Evolutionary conservation across 176 grass and related monocot species (phyloP), one percentile per base, ranked within the genome.

Genomic region (Ensete glaucum): DNA sequence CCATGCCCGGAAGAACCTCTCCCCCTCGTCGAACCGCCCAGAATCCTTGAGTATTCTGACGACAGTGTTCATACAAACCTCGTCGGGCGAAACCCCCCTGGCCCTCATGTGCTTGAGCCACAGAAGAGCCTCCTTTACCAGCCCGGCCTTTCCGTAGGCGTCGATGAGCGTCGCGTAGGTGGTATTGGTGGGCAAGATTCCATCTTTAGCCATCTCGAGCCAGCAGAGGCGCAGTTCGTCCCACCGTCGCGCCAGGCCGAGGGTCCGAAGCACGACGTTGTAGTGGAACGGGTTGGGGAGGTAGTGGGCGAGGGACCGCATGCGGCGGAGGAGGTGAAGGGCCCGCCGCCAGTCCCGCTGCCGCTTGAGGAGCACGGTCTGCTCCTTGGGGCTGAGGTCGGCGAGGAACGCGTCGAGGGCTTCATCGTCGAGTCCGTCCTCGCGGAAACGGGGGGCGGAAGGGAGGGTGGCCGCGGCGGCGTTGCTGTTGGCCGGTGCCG

Each of bases 1-100:
- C 90, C 90, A 92, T 53, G 71, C 79, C 48, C 54, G 58, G 82
- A 86, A 92, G 27, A 92, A 81, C 56, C 53, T 23, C 13, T 86
- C 63, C 1, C 76, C 90, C 56, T 86, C 73, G 2, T 62, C 27
- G 73, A 86, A 78, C 69, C 77, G 73, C 52, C 81, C 82, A 19
- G 72, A 67, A 67, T 86, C 87, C 84, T 92, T 92, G 43, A 89
- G 82, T 64, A 92, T 77, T 57, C 86, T 82, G 50, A 85, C 85
- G 52, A 92, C 83, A 20, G 90, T 92, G 76, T 69, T 86, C 86
- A 88, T 86, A 77, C 84, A 86, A 49, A 92, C 79, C 73, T 92
- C 90, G 19, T 92, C 90, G 0, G 86, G 84, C 24, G 53, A 11
- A 53, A 92, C 65, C 1, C 86, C 79, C 20, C 79, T 70, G 10